These are phyloP conservation scores for Isatis tinctoria DNA, from an alignment of 345 rosid genomes.

Conservation along the genomic window DNA sequence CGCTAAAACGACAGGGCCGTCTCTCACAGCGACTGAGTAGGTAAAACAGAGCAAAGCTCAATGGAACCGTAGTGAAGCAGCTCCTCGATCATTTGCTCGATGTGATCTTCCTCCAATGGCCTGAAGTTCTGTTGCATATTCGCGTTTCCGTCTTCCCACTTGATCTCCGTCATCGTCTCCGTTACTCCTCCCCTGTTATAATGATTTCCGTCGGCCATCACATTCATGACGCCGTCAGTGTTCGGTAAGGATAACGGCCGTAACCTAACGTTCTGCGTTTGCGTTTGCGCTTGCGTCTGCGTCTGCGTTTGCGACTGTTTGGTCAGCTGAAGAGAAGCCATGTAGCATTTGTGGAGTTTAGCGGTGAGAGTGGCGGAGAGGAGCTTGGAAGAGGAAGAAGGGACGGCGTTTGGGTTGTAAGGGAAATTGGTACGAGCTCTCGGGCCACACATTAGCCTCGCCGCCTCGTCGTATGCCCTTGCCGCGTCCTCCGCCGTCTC, in stretches of 20 bases:
- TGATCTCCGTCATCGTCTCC: slow-evolving; percentile 40
- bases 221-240: slow-evolving; percentile 1
- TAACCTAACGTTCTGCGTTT: neutral
- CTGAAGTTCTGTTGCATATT: slow-evolving; percentile 36
- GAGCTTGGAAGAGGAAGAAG: slow-evolving; percentile 73
- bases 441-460: slow-evolving; percentile 95
- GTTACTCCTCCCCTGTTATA: slow-evolving; percentile 26
- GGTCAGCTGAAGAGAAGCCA: slow-evolving; percentile 90
- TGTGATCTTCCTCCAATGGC: slow-evolving; percentile 84
- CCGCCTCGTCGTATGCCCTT: slow-evolving; percentile 93
- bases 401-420: slow-evolving; percentile 62
- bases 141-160: slow-evolving; percentile 41
- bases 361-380: slow-evolving; percentile 90
- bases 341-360: slow-evolving; percentile 85
- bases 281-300: no score
- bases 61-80: slow-evolving; percentile 78
- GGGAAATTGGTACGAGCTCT: slow-evolving; percentile 95
- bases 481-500: slow-evolving; percentile 99
- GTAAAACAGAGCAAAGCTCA: slow-evolving; percentile 59
- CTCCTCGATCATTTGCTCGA: slow-evolving; percentile 96
- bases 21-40: slow-evolving; percentile 36
- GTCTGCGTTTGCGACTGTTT: slow-evolving; percentile 42
- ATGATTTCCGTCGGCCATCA: slow-evolving; percentile 8
- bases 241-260: slow-evolving; percentile 7
- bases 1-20: slow-evolving; percentile 17